Evolutionary conservation across 106 monocot species (phyloP).

Genomic region (Dendrobium chrysotoxum): DNA sequence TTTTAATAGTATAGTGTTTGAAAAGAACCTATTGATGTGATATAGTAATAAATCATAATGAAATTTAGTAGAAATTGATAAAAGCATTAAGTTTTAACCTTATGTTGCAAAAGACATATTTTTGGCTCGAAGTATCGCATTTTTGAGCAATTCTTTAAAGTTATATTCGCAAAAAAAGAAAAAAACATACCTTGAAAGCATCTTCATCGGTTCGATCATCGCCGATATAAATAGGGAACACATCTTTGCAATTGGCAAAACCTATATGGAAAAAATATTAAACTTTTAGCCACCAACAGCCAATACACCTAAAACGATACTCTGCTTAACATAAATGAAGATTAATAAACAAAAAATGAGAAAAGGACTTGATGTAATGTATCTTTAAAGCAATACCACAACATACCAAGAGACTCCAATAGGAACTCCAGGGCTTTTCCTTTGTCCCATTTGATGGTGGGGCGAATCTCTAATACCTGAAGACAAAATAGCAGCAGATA

Average conservation of each 20-base stretch:
- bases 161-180: no score
- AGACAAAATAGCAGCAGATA: not conserved
- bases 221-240: constrained; percentile 75
- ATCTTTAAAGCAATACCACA: not conserved
- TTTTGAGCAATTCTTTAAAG: no score
- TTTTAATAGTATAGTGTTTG: no score
- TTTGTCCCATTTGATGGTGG: constrained; percentile 84
- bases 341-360: not conserved
- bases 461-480: constrained; percentile 83
- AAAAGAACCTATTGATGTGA: no score
- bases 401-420: constrained; percentile 60
- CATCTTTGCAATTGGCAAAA: constrained; percentile 46
- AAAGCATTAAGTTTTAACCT: no score
- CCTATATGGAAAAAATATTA: constrained; percentile 22
- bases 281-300: not conserved
- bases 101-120: no score
- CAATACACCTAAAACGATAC: not conserved
- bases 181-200: constrained; percentile 64
- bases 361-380: constrained; percentile 24
- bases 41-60: no score
- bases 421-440: constrained; percentile 76
- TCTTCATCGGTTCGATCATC: constrained; percentile 89
- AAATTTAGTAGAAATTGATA: no score
- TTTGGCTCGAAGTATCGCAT: no score
- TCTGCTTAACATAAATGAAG: not conserved